Evolutionary conservation across 306 rosid genomes (phyloP).

Genomic region (Citrullus colocynthis): DNA sequence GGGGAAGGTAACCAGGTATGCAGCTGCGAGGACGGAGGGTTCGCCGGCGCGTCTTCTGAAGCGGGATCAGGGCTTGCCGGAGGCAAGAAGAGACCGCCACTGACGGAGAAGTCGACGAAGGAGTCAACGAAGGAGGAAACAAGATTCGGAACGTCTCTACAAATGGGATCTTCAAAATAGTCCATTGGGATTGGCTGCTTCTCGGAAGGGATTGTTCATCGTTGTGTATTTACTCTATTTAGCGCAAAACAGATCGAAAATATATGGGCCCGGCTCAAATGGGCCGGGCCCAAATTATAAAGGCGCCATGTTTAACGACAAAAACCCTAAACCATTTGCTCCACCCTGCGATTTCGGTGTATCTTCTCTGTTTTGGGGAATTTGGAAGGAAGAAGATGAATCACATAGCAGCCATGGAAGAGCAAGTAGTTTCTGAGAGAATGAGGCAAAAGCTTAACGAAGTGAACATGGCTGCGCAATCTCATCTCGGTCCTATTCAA

Average conservation of each 20-base stretch:
- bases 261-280: constrained; percentile 1
- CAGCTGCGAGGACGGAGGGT: not conserved
- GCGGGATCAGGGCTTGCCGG: not conserved
- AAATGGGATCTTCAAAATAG: constrained; percentile 9
- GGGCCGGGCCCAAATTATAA: too few relatives aligned
- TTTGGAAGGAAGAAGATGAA: constrained; percentile 14
- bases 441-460: constrained; percentile 59
- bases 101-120: constrained; percentile 84
- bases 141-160: constrained; percentile 43
- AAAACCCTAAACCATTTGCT: constrained; percentile 20
- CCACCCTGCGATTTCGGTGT: not conserved
- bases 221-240: not conserved
- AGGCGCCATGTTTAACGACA: not conserved
- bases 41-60: not conserved
- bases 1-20: constrained; percentile 42
- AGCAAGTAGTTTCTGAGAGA: constrained; percentile 59
- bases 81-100: constrained; percentile 54
- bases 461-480: constrained; percentile 70
- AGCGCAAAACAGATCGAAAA: not conserved
- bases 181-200: not conserved
- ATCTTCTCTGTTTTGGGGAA: not conserved
- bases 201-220: not conserved
- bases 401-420: constrained; percentile 59
- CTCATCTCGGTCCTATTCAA: constrained; percentile 58
- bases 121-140: constrained; percentile 67